Evolutionary conservation across 805 yeast genomes (phyloP).

Genomic region (Kluyveromyces nonfermentans): DNA sequence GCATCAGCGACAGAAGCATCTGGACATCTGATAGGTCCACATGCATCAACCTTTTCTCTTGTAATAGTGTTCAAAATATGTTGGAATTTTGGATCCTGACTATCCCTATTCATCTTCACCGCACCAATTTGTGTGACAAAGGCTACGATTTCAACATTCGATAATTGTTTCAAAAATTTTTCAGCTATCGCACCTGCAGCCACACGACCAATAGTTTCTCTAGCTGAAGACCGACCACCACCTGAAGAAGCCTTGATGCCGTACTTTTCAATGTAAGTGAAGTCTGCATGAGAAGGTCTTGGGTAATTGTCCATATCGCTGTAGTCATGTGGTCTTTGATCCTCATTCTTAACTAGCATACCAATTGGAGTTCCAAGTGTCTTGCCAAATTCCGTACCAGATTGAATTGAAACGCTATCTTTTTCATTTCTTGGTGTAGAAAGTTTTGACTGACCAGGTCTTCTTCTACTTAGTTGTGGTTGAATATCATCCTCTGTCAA

Average conservation of each 20-base stretch:
- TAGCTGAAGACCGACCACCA: conserved; percentile 94
- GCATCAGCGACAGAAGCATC: conserved; percentile 57
- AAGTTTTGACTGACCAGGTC: conserved; percentile 92
- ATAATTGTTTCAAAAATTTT: conserved; percentile 66
- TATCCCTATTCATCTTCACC: conserved; percentile 65
- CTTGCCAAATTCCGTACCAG: conserved; percentile 85
- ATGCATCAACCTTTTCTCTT: conserved; percentile 76
- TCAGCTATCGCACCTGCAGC: conserved; percentile 99
- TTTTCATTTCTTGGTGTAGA: conserved; percentile 96
- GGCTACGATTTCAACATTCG: conserved; percentile 88
- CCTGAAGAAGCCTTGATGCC: conserved; percentile 92
- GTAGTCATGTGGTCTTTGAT: conserved; percentile 95
- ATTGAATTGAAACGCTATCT: conserved; percentile 85
- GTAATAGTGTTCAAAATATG: conserved; percentile 65
- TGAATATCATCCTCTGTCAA: conserved; percentile 83
- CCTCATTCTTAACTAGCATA: conserved; percentile 87
- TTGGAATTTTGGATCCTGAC: conserved; percentile 55
- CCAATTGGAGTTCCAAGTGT: conserved; percentile 95
- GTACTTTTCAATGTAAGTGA: conserved; percentile 82
- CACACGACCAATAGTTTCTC: conserved; percentile 97
- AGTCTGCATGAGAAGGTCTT: conserved; percentile 97
- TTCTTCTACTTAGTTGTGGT: conserved; percentile 91
- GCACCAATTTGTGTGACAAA: conserved; percentile 91
- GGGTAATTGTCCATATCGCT: conserved; percentile 92
- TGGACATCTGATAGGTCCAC: conserved; percentile 93